Evolutionary conservation across 202 grass and related monocot species (phyloP).

Genomic region (Elaeis oleifera): DNA sequence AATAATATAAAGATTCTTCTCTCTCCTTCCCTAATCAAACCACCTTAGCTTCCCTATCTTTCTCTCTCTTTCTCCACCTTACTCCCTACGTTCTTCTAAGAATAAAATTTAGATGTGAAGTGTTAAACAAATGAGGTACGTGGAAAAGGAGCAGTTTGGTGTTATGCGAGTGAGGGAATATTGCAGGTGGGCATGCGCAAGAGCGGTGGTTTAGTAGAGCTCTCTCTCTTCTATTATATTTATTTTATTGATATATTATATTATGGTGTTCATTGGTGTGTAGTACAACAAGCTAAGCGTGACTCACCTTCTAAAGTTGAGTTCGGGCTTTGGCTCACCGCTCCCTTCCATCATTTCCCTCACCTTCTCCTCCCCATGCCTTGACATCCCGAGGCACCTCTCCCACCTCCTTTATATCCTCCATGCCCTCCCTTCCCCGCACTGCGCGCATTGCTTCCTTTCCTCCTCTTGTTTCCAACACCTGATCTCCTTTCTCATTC

Average conservation of each 20-base stretch:
- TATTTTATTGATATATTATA: too few species aligned
- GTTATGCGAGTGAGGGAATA: conserved; percentile 9
- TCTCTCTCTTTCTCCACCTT: conserved; percentile 3
- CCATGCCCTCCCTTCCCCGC: not conserved
- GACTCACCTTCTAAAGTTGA: not conserved
- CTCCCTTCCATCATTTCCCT: conserved; percentile 6
- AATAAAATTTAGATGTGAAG: too few species aligned
- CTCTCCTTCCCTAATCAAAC: conserved; percentile 33
- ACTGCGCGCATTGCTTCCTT: not conserved
- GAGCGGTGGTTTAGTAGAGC: too few species aligned
- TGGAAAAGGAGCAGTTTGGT: conserved; percentile 15
- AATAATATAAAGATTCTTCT: conserved; percentile 6
- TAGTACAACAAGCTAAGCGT: not conserved
- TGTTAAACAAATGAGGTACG: not conserved
- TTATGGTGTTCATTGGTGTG: not conserved
- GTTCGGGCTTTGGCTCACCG: not conserved
- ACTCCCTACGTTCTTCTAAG: not conserved
- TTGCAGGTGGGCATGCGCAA: conserved; percentile 13
- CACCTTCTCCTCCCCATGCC: not conserved
- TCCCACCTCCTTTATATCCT: not conserved
- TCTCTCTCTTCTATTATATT: too few species aligned
- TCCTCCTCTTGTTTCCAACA: not conserved
- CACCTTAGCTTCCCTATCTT: conserved; percentile 24
- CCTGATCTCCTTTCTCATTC: not conserved
- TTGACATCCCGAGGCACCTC: too few species aligned